A percentile compares a stretch with the other conserved stretches of the same genome.
Conservation (phyloP, 208 protist species). For the Crithidia brevicula region DNA sequence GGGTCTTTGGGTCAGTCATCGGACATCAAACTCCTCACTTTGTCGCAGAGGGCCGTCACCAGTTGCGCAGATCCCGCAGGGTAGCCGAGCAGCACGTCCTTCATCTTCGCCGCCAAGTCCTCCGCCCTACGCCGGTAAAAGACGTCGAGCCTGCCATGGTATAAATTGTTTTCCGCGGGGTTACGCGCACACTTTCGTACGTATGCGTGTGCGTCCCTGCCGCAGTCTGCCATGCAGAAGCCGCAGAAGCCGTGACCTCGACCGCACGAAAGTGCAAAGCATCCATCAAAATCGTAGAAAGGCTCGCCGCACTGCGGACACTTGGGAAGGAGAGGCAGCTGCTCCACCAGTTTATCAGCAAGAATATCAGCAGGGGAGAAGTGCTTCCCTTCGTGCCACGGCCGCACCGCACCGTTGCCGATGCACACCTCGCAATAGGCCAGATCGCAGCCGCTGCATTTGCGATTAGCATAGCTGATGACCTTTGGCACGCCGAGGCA, state of each 20-base stretch:
- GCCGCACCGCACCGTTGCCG: neutral
- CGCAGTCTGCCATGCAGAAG: conserved; percentile 30
- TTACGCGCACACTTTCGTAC: neutral
- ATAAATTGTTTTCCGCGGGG: neutral
- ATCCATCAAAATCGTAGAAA: conserved; percentile 30
- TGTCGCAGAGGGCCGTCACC: neutral
- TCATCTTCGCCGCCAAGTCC: conserved; percentile 3
- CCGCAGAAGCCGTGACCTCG: conserved; percentile 27
- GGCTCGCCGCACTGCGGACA: conserved; percentile 21
- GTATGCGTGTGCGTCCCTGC: neutral
- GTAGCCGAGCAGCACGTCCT: conserved; percentile 1
- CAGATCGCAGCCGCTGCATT: conserved; percentile 11
- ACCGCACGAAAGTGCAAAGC: conserved; percentile 24
- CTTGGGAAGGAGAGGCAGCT: conserved; percentile 8
- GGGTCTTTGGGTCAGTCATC: conserved; percentile 12
- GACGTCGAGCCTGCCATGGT: neutral
- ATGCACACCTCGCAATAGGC: conserved; percentile 12
- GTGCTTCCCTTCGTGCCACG: conserved; percentile 12
- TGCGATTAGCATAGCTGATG: conserved; percentile 4
- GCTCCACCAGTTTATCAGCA: conserved; percentile 2
- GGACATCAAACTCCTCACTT: conserved; percentile 1
- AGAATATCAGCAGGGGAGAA: neutral
- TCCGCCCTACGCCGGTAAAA: conserved; percentile 13
- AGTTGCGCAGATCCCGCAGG: neutral
- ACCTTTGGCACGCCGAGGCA: conserved; percentile 13